phyloP scores from a whole-genome alignment of 1,139 yeast genomes.

The Saccharomyces hybrid region DNA sequence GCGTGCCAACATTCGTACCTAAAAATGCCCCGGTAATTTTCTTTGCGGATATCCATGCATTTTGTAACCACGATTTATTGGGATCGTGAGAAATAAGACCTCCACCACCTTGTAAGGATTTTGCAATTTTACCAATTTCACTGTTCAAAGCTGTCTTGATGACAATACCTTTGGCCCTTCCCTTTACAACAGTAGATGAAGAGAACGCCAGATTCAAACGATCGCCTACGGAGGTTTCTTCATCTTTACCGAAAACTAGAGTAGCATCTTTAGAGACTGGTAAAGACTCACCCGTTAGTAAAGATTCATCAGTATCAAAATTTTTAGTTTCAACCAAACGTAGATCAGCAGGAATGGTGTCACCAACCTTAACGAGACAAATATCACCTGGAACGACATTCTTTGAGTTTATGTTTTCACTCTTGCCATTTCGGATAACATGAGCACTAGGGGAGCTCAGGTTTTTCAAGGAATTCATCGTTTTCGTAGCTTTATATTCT shows the following conservation, averaged over 20 bases:
- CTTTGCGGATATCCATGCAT: conserved; percentile 35
- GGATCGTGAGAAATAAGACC: conserved; percentile 63
- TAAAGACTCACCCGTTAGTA: no score
- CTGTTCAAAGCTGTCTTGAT: conserved; percentile 83
- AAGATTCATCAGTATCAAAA: no score
- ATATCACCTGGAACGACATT: no score
- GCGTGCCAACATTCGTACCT: conserved; percentile 79
- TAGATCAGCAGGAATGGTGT: no score
- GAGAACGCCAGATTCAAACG: conserved; percentile 77
- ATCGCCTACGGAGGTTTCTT: conserved; percentile 51
- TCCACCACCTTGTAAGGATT: conserved; percentile 84
- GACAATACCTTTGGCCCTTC: conserved; percentile 88
- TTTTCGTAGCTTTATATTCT: conserved; percentile 90
- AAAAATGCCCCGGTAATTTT: conserved; percentile 58
- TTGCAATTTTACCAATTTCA: conserved; percentile 85
- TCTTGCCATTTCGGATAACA: no score
- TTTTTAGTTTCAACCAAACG: no score
- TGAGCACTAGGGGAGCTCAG: no score
- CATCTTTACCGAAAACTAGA: conserved; percentile 31
- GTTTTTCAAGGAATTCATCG: conserved; percentile 82
- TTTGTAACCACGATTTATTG: conserved; percentile 33
- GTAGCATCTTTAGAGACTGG: conserved; percentile 25
- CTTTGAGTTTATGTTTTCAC: no score
- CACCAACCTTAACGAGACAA: no score
- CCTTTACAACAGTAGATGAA: conserved; percentile 95